Evolutionary conservation across 176 grass and related monocot species (phyloP), one percentile per base, ranked within the genome.

Genomic region (Aegilops tauschii): DNA sequence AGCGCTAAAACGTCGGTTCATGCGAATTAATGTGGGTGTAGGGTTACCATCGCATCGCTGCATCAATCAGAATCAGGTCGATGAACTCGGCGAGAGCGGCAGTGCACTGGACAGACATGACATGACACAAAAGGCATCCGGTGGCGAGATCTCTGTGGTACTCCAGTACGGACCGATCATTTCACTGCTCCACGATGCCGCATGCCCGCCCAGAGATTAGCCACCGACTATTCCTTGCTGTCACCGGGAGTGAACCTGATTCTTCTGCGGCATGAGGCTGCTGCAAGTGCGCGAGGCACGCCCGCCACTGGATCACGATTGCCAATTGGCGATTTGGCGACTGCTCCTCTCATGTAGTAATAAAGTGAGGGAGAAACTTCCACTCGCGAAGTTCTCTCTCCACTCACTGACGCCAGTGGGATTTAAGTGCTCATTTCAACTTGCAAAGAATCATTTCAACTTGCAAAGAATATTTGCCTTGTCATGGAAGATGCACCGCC

Each of bases 181-280:
- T 54, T 54, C 50, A 54, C 50, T 54, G 50, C 50, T 54, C 50
- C 50, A 54, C 50, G 50, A 54, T 54, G 50, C 50, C 16, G 50
- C 50, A 54, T 54, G 50, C 50, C 47, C 5, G 47, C 45, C 47
- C 47, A 5, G 49, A 52, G 49, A 52, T 52, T 17, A 52, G 49
- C 49, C 50, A 17, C 16, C 50, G 50, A 54, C 50, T 18, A 54
- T 18, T 18, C 16, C 1, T 54, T 54, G 16, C 50, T 17, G 14
- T 52, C 16, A 52, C 49, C 49, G 56, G 61, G 61, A 77, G 27
- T 31, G 59, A 61, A 76, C 67, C 39, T 10, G 45, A 68, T 85
- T 86, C 77, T 85, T 86, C 67, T 23, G 36, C 49, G n/a, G 49
- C 76, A 18, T n/a, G 84, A 70, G 77, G 34, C 66, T 80, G 28